Evolutionary conservation across 129 eudicot species (phyloP), one percentile per base, ranked within the genome.

Genomic region (Escallonia rubra): DNA sequence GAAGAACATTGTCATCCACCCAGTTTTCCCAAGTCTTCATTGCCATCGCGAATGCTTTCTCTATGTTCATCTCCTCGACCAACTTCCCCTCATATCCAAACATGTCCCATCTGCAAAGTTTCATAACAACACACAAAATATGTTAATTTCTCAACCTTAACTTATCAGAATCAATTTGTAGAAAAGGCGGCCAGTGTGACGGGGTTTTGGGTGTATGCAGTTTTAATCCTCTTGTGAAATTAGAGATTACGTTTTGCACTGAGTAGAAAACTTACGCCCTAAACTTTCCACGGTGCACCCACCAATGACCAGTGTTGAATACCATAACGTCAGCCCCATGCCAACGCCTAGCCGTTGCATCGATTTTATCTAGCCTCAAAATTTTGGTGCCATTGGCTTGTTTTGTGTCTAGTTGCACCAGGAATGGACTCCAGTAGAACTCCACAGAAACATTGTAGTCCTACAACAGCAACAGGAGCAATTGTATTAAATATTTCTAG

Each of bases 241-340:
- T 23, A 23, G 34, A 23, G 34, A 23, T 23, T 0, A 23, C 34
- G 34, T 23, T 23, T 23, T 23, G 34, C 34, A 23, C 34, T 2
- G 10, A 46, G 6, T 58, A 69, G 59, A 40, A 6, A 10, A 42
- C 67, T 39, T 61, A 70, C 75, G 40, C 39, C 51, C 53, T 59
- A 12, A 47, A 12, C 23, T 70, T 70, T 40, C 75, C 67, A 34
- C 4, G 6, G 16, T 70, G 75, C 13, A 16, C 63, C 75, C 75
- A 70, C 67, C 67, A 60, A n/a, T 59, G 67, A n/a, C 67, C 75
- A 4, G 75, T 46, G 45, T 70, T 61, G 56, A 70, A 70, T 40
- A 70, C 66, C 75, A 70, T 48, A 41, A 70, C 23, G 46, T 70
- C 75, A 8, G 75, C 75, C 1, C 75, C 68, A 2, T 10, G 40